phyloP scores from a whole-genome alignment of 108 stramenopile genomes.

The Skeletonema potamos region DNA sequence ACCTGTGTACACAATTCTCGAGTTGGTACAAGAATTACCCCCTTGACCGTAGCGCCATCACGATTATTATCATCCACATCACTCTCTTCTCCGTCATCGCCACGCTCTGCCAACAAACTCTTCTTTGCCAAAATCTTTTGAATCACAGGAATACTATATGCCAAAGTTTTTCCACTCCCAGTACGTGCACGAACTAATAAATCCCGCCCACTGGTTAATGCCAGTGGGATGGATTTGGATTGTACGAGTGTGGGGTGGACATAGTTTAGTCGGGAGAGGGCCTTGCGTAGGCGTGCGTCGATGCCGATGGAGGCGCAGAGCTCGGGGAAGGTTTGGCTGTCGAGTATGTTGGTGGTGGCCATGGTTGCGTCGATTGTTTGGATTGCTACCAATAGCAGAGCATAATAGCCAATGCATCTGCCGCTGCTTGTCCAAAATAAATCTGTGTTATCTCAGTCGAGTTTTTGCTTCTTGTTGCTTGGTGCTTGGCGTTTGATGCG shows the following conservation, averaged over 20 bases:
- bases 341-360: background rate
- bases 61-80: slow-evolving; percentile 11
- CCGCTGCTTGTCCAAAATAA: background rate
- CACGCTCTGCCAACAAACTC: slow-evolving; percentile 27
- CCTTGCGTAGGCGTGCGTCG: slow-evolving; percentile 78
- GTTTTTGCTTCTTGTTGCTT: no score
- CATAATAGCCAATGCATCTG: no score
- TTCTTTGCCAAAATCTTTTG: slow-evolving; percentile 88
- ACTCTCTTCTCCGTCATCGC: slow-evolving; percentile 1
- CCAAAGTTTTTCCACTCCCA: slow-evolving; percentile 97
- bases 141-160: slow-evolving; percentile 90
- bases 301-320: slow-evolving; percentile 73
- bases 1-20: slow-evolving; percentile 96
- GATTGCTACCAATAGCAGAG: no score
- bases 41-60: slow-evolving; percentile 48
- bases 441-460: no score
- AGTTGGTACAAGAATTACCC: slow-evolving; percentile 95
- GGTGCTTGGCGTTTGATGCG: no score
- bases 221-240: slow-evolving; percentile 81
- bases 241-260: slow-evolving; percentile 84
- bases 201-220: slow-evolving; percentile 87
- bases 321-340: slow-evolving; percentile 63
- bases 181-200: slow-evolving; percentile 93
- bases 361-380: background rate
- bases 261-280: slow-evolving; percentile 74